These are phyloP conservation scores for Geranium rotundifolium DNA, from an alignment of 345 rosid genomes.

Conservation along the genomic window DNA sequence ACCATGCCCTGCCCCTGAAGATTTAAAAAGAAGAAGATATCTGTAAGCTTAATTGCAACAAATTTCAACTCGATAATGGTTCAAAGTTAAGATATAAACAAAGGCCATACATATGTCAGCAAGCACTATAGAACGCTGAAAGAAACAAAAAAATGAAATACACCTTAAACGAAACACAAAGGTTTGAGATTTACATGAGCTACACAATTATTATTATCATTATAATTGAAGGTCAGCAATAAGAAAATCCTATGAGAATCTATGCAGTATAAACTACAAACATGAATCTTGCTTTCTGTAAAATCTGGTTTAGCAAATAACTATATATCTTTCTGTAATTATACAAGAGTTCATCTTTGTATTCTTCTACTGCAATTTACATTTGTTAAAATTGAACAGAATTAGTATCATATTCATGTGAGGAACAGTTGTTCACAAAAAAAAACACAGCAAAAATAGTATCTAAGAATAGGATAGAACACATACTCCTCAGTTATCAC, in stretches of 20 bases:
- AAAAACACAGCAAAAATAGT: not conserved
- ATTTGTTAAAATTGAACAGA: not conserved
- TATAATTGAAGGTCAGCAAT: no score
- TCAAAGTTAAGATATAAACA: not conserved
- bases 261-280: not conserved
- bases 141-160: not conserved
- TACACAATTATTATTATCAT: no score
- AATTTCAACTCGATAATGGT: not conserved
- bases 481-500: slow-evolving; percentile 66
- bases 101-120: not conserved
- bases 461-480: slow-evolving; percentile 9
- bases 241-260: not conserved
- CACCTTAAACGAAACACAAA: not conserved
- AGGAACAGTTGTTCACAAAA: not conserved
- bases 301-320: not conserved
- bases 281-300: not conserved
- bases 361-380: not conserved
- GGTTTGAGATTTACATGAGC: no score
- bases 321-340: not conserved
- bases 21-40: slow-evolving; percentile 7
- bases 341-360: not conserved
- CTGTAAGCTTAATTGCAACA: not conserved
- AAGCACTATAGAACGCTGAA: not conserved
- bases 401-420: not conserved
- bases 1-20: slow-evolving; percentile 82